A percentile compares a stretch with the other conserved stretches of the same genome.
phyloP scores from a whole-genome alignment of 495 filamentous ascomycete genomes.

The Thermothielavioides terrestris region DNA sequence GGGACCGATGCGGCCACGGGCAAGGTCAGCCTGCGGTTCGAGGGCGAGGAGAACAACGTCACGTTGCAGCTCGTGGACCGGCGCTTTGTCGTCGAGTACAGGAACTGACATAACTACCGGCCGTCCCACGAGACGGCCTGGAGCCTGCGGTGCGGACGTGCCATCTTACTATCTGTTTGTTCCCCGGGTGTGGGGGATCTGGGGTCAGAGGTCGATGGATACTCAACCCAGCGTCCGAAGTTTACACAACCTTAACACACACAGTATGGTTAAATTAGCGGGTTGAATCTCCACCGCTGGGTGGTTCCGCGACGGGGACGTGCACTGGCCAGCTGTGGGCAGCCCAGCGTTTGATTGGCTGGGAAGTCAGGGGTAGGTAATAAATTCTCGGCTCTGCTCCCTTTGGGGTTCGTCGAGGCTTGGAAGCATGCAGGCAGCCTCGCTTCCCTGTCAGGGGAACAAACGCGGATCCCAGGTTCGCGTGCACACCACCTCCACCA shows the following conservation, averaged over 20 bases:
- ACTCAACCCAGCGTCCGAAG: too few relatives aligned
- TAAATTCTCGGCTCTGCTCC: conserved; percentile 5
- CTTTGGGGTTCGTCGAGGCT: conserved; percentile 7
- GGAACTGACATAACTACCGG: conserved; percentile 10
- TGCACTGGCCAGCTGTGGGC: not conserved
- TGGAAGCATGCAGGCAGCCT: conserved; percentile 9
- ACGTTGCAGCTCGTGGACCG: conserved; percentile 70
- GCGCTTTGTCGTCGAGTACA: conserved; percentile 70
- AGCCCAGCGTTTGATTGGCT: conserved; percentile 6
- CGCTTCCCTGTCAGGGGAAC: conserved; percentile 7
- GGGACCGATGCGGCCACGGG: conserved; percentile 46
- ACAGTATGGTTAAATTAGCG: too few relatives aligned
- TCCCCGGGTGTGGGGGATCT: not conserved
- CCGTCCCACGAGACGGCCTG: not conserved
- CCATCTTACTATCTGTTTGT: not conserved
- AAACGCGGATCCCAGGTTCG: conserved; percentile 11
- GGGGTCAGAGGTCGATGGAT: not conserved
- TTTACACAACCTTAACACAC: too few relatives aligned
- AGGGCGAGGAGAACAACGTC: conserved; percentile 76
- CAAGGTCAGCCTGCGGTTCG: conserved; percentile 62
- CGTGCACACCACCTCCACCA: conserved; percentile 5
- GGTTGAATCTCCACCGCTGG: conserved; percentile 6
- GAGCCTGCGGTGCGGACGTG: not conserved
- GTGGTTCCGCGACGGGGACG: not conserved
- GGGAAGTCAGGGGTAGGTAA: conserved; percentile 15